phyloP scores from a whole-genome alignment of 2,329 filamentous ascomycete genomes.

The Xylaria sp. region DNA sequence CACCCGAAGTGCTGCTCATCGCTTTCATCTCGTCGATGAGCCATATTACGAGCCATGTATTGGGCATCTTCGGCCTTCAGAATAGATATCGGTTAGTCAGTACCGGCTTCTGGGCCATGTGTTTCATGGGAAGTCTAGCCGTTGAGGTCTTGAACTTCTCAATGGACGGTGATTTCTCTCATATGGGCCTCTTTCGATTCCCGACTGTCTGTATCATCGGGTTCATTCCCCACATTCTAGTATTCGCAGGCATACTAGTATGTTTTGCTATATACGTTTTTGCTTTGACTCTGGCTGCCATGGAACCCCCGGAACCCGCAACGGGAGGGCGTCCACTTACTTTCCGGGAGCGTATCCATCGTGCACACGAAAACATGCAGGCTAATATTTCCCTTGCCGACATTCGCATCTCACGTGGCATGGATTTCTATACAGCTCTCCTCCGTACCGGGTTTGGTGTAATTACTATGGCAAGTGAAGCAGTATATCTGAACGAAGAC shows the following conservation, averaged over 20 bases:
- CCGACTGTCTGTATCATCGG: constrained; percentile 95
- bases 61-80: constrained; percentile 85
- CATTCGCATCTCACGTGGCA: constrained; percentile 82
- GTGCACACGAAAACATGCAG: constrained; percentile 89
- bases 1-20: constrained; percentile 88
- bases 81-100: constrained; percentile 83
- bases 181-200: constrained; percentile 80
- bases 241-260: constrained; percentile 79
- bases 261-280: constrained; percentile 82
- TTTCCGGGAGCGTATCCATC: constrained; percentile 70
- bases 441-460: constrained; percentile 87
- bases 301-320: constrained; percentile 68
- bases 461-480: constrained; percentile 92
- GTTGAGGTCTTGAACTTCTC: constrained; percentile 77
- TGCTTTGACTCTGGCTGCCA: constrained; percentile 79
- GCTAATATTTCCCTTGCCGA: constrained; percentile 87
- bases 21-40: constrained; percentile 90
- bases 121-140: constrained; percentile 87
- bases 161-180: constrained; percentile 64
- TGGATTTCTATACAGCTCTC: constrained; percentile 95
- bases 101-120: constrained; percentile 88
- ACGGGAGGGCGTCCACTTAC: constrained; percentile 51
- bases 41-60: constrained; percentile 83
- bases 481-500: constrained; percentile 94
- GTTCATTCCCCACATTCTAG: constrained; percentile 92